These are phyloP conservation scores for Apophysomyces trapeziformis DNA, from an alignment of 371 early-diverging fungal genomes.

Conservation along the genomic window DNA sequence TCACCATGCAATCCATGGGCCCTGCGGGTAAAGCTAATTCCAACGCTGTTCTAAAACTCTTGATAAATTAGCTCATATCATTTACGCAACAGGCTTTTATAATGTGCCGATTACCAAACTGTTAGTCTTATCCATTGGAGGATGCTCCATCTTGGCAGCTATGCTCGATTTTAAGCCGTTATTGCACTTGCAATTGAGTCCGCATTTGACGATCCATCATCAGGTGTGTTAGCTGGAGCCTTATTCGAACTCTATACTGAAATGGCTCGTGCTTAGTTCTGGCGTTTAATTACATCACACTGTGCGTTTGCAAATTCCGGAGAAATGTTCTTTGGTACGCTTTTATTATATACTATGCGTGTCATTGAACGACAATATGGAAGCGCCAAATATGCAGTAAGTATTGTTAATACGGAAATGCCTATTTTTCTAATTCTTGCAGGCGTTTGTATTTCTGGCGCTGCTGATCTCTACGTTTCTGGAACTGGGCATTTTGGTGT, in stretches of 20 bases:
- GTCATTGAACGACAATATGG: constrained; percentile 78
- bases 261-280: constrained; percentile 45
- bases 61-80: not conserved
- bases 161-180: constrained; percentile 59
- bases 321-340: constrained; percentile 70
- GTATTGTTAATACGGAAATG: constrained; percentile 2
- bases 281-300: constrained; percentile 65
- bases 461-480: constrained; percentile 57
- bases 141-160: constrained; percentile 60
- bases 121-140: constrained; percentile 58
- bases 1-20: constrained; percentile 37
- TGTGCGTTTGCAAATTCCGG: constrained; percentile 66
- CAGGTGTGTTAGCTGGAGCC: constrained; percentile 54
- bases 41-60: not conserved
- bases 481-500: constrained; percentile 54
- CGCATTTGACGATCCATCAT: constrained; percentile 68
- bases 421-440: not conserved
- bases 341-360: constrained; percentile 70
- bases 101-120: constrained; percentile 76
- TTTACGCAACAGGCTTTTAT: constrained; percentile 55
- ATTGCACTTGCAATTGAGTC: constrained; percentile 66
- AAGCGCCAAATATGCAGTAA: constrained; percentile 68
- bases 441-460: constrained; percentile 68
- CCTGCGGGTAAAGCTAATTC: constrained; percentile 28
- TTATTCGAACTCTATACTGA: not conserved